These are phyloP conservation scores for Lophium mytilinum DNA, from an alignment of 495 filamentous ascomycete genomes.

Conservation along the genomic window DNA sequence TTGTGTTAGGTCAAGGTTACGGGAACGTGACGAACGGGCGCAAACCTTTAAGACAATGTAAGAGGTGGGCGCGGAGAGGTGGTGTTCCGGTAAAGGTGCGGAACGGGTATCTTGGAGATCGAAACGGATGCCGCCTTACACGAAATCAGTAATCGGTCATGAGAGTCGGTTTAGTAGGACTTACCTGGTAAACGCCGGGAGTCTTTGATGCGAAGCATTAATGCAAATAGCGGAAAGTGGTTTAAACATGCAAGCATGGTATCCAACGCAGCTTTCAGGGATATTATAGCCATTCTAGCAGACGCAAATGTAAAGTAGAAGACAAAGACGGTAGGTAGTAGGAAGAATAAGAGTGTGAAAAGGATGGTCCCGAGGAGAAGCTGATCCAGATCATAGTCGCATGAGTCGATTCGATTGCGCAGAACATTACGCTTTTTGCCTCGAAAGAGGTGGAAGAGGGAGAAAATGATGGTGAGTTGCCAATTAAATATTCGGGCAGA, in stretches of 20 bases:
- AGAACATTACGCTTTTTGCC: slow-evolving; percentile 97
- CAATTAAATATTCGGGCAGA: slow-evolving; percentile 95
- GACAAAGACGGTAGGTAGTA: slow-evolving; percentile 87
- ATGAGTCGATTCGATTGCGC: slow-evolving; percentile 93
- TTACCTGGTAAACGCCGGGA: slow-evolving; percentile 76
- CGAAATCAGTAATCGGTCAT: slow-evolving; percentile 7
- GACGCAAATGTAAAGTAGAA: slow-evolving; percentile 96
- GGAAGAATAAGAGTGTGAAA: slow-evolving; percentile 91
- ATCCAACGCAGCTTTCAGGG: slow-evolving; percentile 80
- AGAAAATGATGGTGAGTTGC: slow-evolving; percentile 93
- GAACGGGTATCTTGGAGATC: slow-evolving; percentile 69
- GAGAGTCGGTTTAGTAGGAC: slow-evolving; percentile 7
- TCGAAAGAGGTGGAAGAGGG: slow-evolving; percentile 94
- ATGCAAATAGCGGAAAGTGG: slow-evolving; percentile 93
- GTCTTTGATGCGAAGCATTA: slow-evolving; percentile 96
- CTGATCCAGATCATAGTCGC: slow-evolving; percentile 98
- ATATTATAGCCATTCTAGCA: slow-evolving; percentile 90
- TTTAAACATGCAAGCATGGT: slow-evolving; percentile 89
- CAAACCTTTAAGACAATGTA: slow-evolving; percentile 73
- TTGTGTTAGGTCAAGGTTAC: slow-evolving; percentile 1
- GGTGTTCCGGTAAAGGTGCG: slow-evolving; percentile 21
- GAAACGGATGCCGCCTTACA: slow-evolving; percentile 75
- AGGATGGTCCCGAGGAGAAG: slow-evolving; percentile 92
- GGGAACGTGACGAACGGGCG: no score
- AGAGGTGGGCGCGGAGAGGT: slow-evolving; percentile 39